phyloP scores from a whole-genome alignment of 192 early-diverging fungal genomes.

The Fimicolochytrium jonesii region DNA sequence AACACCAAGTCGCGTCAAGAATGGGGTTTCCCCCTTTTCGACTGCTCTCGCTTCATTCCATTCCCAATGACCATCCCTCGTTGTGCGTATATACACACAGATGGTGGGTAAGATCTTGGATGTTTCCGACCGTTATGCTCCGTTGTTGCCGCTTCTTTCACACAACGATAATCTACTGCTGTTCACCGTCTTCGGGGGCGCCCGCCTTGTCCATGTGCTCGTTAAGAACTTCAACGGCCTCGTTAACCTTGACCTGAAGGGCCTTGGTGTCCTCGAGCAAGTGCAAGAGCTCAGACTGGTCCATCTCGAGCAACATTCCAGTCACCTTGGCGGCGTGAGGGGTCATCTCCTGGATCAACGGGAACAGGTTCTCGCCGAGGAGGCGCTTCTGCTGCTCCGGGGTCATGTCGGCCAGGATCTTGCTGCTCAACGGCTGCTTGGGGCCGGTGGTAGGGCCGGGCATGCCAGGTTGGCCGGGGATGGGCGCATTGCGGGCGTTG shows the following conservation, averaged over 20 bases:
- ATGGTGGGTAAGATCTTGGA: too few species aligned
- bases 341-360: slow-evolving; percentile 70
- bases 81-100: too few species aligned
- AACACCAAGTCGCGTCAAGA: too few species aligned
- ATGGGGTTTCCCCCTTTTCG: too few species aligned
- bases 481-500: slow-evolving; percentile 45
- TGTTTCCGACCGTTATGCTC: too few species aligned
- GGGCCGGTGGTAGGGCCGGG: slow-evolving; percentile 37
- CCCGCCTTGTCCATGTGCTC: slow-evolving; percentile 46
- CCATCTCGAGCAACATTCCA: slow-evolving; percentile 99
- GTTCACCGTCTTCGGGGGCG: not conserved
- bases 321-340: slow-evolving; percentile 94
- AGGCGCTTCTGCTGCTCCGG: slow-evolving; percentile 92
- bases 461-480: slow-evolving; percentile 31
- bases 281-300: slow-evolving; percentile 87
- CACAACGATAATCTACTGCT: too few species aligned
- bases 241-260: slow-evolving; percentile 74
- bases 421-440: slow-evolving; percentile 61
- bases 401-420: slow-evolving; percentile 71
- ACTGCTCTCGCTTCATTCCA: too few species aligned
- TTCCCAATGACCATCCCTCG: too few species aligned
- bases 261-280: slow-evolving; percentile 79
- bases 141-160: too few species aligned
- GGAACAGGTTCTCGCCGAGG: slow-evolving; percentile 94
- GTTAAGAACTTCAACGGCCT: slow-evolving; percentile 82